Percentiles rank a stretch among this genome's conserved stretches.
Conservation (phyloP, 75 land plant species). For the Chamaecyparis obtusa region DNA sequence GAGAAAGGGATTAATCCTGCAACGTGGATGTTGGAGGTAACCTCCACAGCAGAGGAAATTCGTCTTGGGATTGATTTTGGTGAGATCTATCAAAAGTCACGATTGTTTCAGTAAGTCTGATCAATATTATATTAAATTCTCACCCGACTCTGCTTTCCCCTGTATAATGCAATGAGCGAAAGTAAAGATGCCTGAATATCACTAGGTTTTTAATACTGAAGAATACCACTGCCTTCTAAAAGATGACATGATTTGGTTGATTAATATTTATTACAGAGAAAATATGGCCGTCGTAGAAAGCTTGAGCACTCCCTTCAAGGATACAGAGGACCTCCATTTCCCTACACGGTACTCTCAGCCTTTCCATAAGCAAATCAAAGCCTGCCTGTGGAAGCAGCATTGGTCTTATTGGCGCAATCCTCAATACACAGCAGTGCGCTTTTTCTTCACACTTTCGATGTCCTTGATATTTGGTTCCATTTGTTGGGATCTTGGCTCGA, state of each 20-base stretch:
- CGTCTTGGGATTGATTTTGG: slow-evolving; percentile 69
- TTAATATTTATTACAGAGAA: slow-evolving; percentile 26
- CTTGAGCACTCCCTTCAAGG: slow-evolving; percentile 41
- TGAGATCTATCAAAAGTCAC: slow-evolving; percentile 45
- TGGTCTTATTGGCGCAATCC: slow-evolving; percentile 85
- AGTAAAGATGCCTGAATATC: background rate
- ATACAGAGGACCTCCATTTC: slow-evolving; percentile 59
- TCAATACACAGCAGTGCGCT: slow-evolving; percentile 72
- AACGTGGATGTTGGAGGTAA: slow-evolving; percentile 88
- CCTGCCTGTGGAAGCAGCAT: slow-evolving; percentile 84
- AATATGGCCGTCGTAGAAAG: slow-evolving; percentile 43
- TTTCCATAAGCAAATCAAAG: slow-evolving; percentile 41
- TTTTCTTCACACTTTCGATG: slow-evolving; percentile 64
- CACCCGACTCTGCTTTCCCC: background rate
- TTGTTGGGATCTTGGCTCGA: slow-evolving; percentile 74
- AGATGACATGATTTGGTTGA: background rate
- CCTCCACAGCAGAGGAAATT: slow-evolving; percentile 46
- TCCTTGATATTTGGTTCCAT: slow-evolving; percentile 79
- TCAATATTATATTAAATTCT: background rate
- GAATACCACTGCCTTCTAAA: background rate
- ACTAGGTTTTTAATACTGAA: background rate
- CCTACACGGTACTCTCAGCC: slow-evolving; percentile 58
- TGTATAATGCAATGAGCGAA: background rate
- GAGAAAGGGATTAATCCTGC: slow-evolving; percentile 76
- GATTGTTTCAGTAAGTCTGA: slow-evolving; percentile 41